Evolutionary conservation across 1,284 basidiomycete genomes (phyloP).

Genomic region (Boletus sp.): DNA sequence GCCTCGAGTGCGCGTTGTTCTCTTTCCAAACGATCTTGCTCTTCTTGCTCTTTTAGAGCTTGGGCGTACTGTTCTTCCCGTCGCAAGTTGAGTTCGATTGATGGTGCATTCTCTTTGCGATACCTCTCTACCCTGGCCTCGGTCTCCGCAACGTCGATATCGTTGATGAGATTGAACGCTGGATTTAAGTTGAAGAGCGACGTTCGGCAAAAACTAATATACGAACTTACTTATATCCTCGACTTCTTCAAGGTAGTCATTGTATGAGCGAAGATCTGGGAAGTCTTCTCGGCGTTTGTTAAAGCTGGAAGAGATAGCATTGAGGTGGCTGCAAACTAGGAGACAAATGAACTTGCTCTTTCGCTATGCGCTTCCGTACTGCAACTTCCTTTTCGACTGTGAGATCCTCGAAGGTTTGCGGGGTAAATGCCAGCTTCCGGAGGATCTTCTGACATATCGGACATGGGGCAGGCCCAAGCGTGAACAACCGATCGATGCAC

Average conservation of each 20-base stretch:
- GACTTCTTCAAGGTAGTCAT: conserved; percentile 94
- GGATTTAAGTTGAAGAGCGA: conserved; percentile 11
- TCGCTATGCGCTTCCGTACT: conserved; percentile 80
- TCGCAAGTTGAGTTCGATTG: conserved; percentile 77
- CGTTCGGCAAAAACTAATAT: background rate
- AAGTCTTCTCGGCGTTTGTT: conserved; percentile 95
- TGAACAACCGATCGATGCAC: conserved; percentile 96
- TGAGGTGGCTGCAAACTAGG: background rate
- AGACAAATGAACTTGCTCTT: conserved; percentile 52
- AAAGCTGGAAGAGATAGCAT: conserved; percentile 52
- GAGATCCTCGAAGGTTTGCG: conserved; percentile 97
- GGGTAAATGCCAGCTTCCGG: conserved; percentile 89
- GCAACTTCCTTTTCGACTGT: conserved; percentile 96
- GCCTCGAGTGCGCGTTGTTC: conserved; percentile 69
- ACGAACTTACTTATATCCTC: conserved; percentile 83
- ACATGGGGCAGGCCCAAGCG: conserved; percentile 94
- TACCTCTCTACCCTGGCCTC: conserved; percentile 81
- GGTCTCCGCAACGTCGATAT: conserved; percentile 81
- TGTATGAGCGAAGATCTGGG: conserved; percentile 75
- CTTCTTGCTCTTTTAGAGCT: conserved; percentile 71
- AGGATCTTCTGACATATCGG: conserved; percentile 90
- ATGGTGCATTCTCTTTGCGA: conserved; percentile 73
- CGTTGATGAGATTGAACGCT: conserved; percentile 97
- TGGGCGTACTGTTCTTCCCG: conserved; percentile 73
- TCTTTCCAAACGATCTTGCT: conserved; percentile 63